These are phyloP conservation scores for Cercophora sp. DNA, from an alignment of 495 filamentous ascomycete species.

Conservation along the genomic window DNA sequence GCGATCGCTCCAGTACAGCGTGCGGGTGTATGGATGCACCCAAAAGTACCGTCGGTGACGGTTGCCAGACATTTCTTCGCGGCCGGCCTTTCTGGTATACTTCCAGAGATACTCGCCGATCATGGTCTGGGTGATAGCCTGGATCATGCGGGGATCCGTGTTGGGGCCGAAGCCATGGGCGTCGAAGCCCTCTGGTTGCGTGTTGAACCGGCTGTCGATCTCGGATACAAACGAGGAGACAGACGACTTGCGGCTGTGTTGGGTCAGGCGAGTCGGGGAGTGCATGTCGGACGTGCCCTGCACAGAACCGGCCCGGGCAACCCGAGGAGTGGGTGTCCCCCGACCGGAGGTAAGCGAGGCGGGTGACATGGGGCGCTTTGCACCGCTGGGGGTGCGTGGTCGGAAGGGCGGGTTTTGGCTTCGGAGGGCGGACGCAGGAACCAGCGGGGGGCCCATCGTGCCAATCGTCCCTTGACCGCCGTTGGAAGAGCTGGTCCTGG, in stretches of 20 bases:
- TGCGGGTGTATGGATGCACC: slow-evolving; percentile 97
- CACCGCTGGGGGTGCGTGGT: slow-evolving; percentile 65
- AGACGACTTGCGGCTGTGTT: slow-evolving; percentile 66
- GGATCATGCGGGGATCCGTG: slow-evolving; percentile 96
- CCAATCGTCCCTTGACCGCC: slow-evolving; percentile 43
- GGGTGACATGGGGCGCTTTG: slow-evolving; percentile 36
- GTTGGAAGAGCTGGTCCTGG: slow-evolving; percentile 48
- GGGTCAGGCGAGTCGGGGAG: slow-evolving; percentile 34
- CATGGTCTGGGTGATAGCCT: slow-evolving; percentile 99
- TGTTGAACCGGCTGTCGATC: slow-evolving; percentile 84
- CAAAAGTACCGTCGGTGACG: slow-evolving; percentile 96
- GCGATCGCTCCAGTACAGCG: slow-evolving; percentile 91
- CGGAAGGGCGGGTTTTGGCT: slow-evolving; percentile 41
- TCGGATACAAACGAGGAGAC: slow-evolving; percentile 95
- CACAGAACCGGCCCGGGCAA: slow-evolving; percentile 26
- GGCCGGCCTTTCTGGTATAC: slow-evolving; percentile 88
- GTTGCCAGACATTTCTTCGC: slow-evolving; percentile 79
- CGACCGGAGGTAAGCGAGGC: slow-evolving; percentile 26
- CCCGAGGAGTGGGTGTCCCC: slow-evolving; percentile 40
- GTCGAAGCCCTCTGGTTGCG: slow-evolving; percentile 54
- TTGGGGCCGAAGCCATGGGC: slow-evolving; percentile 56
- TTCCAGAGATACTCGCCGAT: slow-evolving; percentile 99
- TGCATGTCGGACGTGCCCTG: slow-evolving; percentile 37
- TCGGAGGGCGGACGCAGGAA: slow-evolving; percentile 76
- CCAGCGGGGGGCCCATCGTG: slow-evolving; percentile 79